These are phyloP conservation scores for Microstegium vimineum DNA, from an alignment of 176 grass and related monocot genomes.

Conservation along the genomic window DNA sequence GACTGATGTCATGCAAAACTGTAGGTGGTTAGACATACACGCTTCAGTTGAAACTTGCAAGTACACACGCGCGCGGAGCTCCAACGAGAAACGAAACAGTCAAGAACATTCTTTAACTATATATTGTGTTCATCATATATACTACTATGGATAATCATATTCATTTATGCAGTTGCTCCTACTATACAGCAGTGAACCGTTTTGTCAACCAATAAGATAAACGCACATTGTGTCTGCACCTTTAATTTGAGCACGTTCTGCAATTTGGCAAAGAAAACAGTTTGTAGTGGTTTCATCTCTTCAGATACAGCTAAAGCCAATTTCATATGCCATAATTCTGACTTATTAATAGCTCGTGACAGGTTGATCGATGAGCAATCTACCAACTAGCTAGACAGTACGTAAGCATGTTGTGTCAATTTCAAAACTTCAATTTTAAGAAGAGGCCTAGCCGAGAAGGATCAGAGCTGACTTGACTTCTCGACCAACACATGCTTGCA, in stretches of 20 bases:
- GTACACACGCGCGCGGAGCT: not conserved
- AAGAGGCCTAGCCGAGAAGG: too few species aligned
- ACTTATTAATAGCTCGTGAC: not conserved
- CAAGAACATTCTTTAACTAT: not conserved
- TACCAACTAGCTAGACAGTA: not conserved
- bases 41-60: not conserved
- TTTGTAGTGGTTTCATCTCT: not conserved
- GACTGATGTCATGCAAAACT: constrained; percentile 16
- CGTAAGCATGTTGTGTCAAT: not conserved
- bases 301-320: not conserved
- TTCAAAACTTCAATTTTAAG: constrained; percentile 1
- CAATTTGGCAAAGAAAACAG: not conserved
- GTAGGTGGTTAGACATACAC: not conserved
- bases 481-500: not conserved
- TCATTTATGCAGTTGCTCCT: not conserved
- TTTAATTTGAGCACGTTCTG: constrained; percentile 6
- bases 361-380: not conserved
- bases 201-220: constrained; percentile 23
- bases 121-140: too few species aligned
- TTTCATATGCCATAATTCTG: not conserved
- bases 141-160: not conserved
- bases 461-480: constrained; percentile 12
- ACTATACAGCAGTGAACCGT: not conserved
- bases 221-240: not conserved
- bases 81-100: not conserved